Conservation (phyloP, 1,139 yeast species). For the Candida sp. region DNA sequence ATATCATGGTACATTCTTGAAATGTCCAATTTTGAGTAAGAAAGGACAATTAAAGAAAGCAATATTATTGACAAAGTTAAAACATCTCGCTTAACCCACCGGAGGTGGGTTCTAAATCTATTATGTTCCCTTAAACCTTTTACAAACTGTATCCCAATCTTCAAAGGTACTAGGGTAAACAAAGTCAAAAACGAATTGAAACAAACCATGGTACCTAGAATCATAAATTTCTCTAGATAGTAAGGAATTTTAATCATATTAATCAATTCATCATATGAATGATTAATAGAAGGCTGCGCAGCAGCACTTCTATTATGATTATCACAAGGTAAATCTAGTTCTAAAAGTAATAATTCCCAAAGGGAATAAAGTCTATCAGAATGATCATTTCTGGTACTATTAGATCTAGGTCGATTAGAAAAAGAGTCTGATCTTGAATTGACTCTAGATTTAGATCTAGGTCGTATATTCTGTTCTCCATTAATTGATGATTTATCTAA, state of each 20-base stretch:
- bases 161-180: conserved; percentile 74
- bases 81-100: conserved; percentile 44
- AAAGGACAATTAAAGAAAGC: conserved; percentile 34
- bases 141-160: conserved; percentile 27
- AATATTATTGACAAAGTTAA: conserved; percentile 44
- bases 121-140: neutral
- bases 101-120: neutral
- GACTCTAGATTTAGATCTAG: conserved; percentile 7
- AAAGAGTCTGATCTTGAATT: conserved; percentile 11
- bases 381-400: neutral
- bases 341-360: conserved; percentile 16
- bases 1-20: conserved; percentile 87
- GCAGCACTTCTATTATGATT: neutral
- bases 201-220: conserved; percentile 74
- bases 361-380: conserved; percentile 20
- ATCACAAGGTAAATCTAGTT: conserved; percentile 2
- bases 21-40: conserved; percentile 60
- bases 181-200: conserved; percentile 74
- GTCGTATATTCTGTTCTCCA: neutral
- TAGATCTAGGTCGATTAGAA: neutral
- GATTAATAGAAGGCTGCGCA: conserved; percentile 8
- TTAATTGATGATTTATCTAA: too few species aligned
- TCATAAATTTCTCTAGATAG: conserved; percentile 67
- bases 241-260: conserved; percentile 67
- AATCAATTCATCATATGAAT: conserved; percentile 48